Percentiles rank a stretch among this genome's conserved stretches.
phyloP scores from a whole-genome alignment of 2,329 filamentous ascomycete species.

The Aspergillus ochraceoroseus region DNA sequence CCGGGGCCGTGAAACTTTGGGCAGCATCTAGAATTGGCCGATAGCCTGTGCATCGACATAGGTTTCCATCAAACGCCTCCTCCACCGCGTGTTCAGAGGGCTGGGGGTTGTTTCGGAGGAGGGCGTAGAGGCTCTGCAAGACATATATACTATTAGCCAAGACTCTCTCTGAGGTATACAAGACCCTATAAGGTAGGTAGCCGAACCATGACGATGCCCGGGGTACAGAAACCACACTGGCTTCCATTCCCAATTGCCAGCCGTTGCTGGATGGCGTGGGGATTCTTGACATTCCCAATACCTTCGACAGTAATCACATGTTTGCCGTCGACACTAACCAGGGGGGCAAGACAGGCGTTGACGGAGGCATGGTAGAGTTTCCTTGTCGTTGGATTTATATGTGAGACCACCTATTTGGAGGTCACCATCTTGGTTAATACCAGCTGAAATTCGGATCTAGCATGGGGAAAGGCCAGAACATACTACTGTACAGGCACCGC shows the following conservation, averaged over 20 bases:
- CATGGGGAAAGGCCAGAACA: not conserved
- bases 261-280: constrained; percentile 85
- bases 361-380: constrained; percentile 94
- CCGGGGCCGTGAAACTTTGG: constrained; percentile 64
- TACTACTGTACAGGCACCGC: constrained; percentile 59
- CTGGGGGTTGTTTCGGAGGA: constrained; percentile 74
- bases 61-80: constrained; percentile 93
- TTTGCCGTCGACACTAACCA: constrained; percentile 92
- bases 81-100: constrained; percentile 81
- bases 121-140: constrained; percentile 74
- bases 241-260: constrained; percentile 88
- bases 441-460: not conserved
- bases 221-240: constrained; percentile 94
- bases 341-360: constrained; percentile 88
- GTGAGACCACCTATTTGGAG: constrained; percentile 68
- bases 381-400: constrained; percentile 87
- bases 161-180: too few relatives aligned
- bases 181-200: not conserved
- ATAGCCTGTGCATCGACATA: constrained; percentile 94
- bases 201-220: constrained; percentile 82
- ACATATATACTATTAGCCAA: constrained; percentile 10
- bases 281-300: constrained; percentile 79
- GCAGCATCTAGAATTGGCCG: constrained; percentile 90
- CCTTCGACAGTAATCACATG: constrained; percentile 98
- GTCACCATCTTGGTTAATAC: too few relatives aligned